Base-by-base conservation (phyloP, 805 yeast genomes). In the Wickerhamiella sergipiensis region DNA sequence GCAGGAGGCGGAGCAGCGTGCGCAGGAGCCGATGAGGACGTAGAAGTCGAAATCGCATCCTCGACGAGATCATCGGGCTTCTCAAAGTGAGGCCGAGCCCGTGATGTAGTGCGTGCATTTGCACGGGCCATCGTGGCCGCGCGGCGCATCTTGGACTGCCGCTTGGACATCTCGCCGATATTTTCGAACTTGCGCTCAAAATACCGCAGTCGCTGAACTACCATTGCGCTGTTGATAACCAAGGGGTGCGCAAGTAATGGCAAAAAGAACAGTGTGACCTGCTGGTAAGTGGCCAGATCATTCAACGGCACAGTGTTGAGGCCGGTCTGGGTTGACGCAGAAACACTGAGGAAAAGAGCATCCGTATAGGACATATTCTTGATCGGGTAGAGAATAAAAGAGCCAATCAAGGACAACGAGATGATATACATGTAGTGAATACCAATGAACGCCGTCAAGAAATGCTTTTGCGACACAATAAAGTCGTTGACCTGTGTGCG, bases 251-350 rank as follows among this genome's bases (percentile, higher is more conserved):
- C 77, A 19, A 87, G 58, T 55, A 79, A 71, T 26, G 89, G 68
- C 2, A 79, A 53, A 12, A 85, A 56, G 62, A 81, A 86, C 2
- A 90, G 65, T 9, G 76, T 71, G 15, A 88, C 75, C 62, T 90
- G 97, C 65, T 92, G 98, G 67, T 82, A 90, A 45, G 84, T 64
- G 0, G 73, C 67, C 51, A 89, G 57, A 0, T 70, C 66, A 62
- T 86, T 86, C 39, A 82, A 56, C 58, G 87, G 78, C 22, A 85
- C 71, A 0, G 96, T 83, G 63, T 87, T 88, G 50, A 92, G 68
- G 0, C 99, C 99, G 0, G 96, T 95, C 62, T 90, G 96, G 1
- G 97, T 87, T 1, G 82, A 68, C 0, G 92, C 79, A 10, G 95
- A 90, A 10, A 81, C 70, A 0, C 88, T 75, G 50, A 85, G 69